Conservation (phyloP, 768 basidiomycete genomes). For the Leccinum ochraceum region DNA sequence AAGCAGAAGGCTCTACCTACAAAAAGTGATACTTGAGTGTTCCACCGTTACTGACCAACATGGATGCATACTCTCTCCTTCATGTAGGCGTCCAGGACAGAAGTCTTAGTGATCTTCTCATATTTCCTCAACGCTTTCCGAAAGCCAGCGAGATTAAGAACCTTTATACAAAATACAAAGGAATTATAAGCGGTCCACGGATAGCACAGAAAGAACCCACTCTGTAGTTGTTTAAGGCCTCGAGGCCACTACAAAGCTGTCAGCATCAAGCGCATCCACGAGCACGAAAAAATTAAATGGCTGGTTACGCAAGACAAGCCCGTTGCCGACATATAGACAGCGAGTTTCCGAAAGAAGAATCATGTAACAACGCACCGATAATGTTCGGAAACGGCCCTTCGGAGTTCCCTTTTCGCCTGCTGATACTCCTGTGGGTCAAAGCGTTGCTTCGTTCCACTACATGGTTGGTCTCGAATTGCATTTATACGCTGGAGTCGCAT, state of each 20-base stretch:
- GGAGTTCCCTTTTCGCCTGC: conserved; percentile 81
- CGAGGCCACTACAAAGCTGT: conserved; percentile 57
- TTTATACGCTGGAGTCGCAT: neutral
- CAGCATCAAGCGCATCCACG: conserved; percentile 6
- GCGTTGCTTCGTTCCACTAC: conserved; percentile 2
- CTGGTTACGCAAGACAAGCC: neutral
- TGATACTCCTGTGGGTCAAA: conserved; percentile 78
- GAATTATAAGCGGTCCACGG: neutral
- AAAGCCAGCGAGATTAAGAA: conserved; percentile 89
- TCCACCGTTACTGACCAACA: neutral
- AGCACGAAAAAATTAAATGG: neutral
- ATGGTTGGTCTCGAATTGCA: neutral
- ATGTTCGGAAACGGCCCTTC: conserved; percentile 80
- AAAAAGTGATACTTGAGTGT: neutral
- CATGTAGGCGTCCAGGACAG: conserved; percentile 77
- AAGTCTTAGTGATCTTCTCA: conserved; percentile 74
- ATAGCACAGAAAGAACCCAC: conserved; percentile 38
- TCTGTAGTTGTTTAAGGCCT: conserved; percentile 86
- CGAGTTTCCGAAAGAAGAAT: neutral
- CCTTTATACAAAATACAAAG: conserved; percentile 40
- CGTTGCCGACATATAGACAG: neutral
- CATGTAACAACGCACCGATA: conserved; percentile 55
- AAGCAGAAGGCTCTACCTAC: conserved; percentile 68
- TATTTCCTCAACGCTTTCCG: conserved; percentile 86
- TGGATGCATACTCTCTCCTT: conserved; percentile 58